phyloP scores from a whole-genome alignment of 2,329 filamentous ascomycete genomes.

The Sporothrix brunneoviolacea region DNA sequence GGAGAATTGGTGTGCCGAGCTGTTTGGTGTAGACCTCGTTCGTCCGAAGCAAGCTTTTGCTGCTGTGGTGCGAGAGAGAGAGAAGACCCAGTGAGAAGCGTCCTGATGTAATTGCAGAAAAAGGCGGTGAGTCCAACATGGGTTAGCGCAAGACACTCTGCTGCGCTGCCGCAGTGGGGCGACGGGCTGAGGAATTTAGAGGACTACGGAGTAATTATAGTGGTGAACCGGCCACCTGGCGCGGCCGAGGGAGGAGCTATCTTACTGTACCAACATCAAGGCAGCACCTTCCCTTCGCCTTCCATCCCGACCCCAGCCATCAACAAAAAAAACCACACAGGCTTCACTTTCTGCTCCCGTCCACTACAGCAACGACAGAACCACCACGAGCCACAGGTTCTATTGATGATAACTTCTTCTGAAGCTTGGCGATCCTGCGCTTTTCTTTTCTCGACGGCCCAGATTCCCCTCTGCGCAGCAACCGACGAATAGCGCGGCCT shows the following conservation, averaged over 20 bases:
- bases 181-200: no score
- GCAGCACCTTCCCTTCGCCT: not conserved
- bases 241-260: not conserved
- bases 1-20: not conserved
- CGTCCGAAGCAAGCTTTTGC: not conserved
- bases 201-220: not conserved
- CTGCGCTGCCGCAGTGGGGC: not conserved
- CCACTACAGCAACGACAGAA: not conserved
- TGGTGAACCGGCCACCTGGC: slow-evolving; percentile 2
- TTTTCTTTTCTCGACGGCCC: no score
- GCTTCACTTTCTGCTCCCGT: no score
- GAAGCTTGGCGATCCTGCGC: no score
- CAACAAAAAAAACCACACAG: no score
- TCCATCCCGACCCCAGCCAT: not conserved
- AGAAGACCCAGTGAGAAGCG: not conserved
- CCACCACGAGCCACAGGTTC: no score
- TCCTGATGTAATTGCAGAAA: slow-evolving; percentile 13
- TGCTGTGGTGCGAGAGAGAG: no score
- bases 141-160: no score
- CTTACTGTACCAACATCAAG: not conserved
- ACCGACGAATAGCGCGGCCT: no score
- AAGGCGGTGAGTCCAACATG: slow-evolving; percentile 9
- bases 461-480: no score
- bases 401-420: no score
- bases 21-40: not conserved